Evolutionary conservation across 495 filamentous ascomycete species (phyloP), one percentile per base, ranked within the genome.

Genomic region (Talaromyces trachyspermus): DNA sequence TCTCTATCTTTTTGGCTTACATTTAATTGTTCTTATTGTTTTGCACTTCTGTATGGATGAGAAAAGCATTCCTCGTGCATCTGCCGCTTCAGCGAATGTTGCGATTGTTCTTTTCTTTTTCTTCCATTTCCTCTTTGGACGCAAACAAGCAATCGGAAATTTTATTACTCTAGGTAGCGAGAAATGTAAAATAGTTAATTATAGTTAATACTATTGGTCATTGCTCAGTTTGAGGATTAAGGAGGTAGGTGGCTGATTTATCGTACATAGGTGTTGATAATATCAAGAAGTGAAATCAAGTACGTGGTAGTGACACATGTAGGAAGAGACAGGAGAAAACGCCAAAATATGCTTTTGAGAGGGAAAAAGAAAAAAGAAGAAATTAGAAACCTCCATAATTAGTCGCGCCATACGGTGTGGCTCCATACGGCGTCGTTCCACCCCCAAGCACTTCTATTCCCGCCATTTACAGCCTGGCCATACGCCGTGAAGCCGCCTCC

Each of bases 401-500:
- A 46, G 73, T 79, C 33, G 76, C 71, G 8, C 81, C 80, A 60
- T 81, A 84, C 0, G 86, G 85, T 6, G 88, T 91, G 5, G 83
- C 79, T 6, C 80, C 84, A 41, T 84, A 85, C 1, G 75, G 78
- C 5, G 79, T 83, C 39, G 77, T 66, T 2, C 68, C 69, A 35
- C 80, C 83, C 79, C 81, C 84, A 89, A 4, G 75, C 69, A 54
- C 79, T 83, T 36, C 75, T 66, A 43, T 70, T 71, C 10, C 75
- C 79, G 18, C 69, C 74, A 29, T 72, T 78, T 44, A 77, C 78
- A 11, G n/a, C 44, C 32, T 46, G 44, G 4, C 73, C 77, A 57
- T 85, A 90, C 5, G 86, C 81, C 12, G 87, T 90, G n/a, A 83
- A 80, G 50, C 81, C 88, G 4, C 86, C 88, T 20, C 67, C 69